Percentiles rank a stretch among this genome's conserved stretches.
These are phyloP conservation scores for Mortierella sp. DNA, from an alignment of 371 early-diverging fungal species.

Conservation along the genomic window DNA sequence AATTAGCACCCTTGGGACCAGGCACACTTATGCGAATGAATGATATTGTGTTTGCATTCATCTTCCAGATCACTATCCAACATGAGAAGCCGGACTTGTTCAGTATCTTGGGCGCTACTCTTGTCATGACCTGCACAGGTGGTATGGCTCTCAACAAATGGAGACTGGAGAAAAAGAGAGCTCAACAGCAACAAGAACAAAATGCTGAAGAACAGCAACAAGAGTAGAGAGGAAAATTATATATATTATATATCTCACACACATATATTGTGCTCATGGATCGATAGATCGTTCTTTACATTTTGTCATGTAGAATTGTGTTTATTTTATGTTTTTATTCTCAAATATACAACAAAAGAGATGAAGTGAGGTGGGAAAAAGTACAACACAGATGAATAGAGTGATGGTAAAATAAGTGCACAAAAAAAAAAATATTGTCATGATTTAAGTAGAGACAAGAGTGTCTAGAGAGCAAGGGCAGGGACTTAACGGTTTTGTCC, in stretches of 20 bases:
- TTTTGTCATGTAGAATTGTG: background rate
- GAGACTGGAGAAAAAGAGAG: conserved; percentile 48
- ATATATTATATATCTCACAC: too few relatives aligned
- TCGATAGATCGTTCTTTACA: too few relatives aligned
- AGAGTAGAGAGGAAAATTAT: too few relatives aligned
- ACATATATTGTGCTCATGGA: too few relatives aligned
- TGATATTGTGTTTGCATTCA: conserved; percentile 86
- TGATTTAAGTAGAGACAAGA: background rate
- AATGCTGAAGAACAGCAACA: background rate
- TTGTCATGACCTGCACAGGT: conserved; percentile 78
- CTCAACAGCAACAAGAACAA: background rate
- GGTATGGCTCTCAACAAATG: conserved; percentile 77
- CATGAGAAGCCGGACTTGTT: conserved; percentile 72
- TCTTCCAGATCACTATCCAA: conserved; percentile 78
- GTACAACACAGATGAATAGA: background rate
- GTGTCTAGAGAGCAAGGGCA: conserved; percentile 1
- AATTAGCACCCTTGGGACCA: conserved; percentile 82
- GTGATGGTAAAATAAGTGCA: background rate
- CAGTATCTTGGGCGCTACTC: conserved; percentile 70
- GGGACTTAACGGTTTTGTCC: conserved; percentile 41
- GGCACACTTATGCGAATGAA: conserved; percentile 85
- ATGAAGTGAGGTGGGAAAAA: background rate
- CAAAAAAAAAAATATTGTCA: background rate
- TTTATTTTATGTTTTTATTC: conserved; percentile 2
- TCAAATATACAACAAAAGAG: conserved; percentile 1